Conservation (phyloP, 257 asterid species). For the Fraxinus anomala region DNA sequence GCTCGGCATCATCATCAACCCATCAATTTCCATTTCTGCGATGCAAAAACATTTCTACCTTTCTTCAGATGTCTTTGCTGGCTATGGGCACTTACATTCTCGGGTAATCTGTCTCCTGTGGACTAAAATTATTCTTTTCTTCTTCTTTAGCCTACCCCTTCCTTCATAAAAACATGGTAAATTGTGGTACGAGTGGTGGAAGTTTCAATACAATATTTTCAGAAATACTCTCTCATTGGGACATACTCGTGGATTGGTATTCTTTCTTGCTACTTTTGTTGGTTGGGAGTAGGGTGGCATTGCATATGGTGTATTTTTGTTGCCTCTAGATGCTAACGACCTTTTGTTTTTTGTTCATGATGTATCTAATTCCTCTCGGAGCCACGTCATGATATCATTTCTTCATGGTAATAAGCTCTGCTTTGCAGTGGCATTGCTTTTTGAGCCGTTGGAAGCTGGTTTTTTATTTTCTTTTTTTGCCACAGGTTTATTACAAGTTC, state of each 20-base stretch:
- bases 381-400: neutral
- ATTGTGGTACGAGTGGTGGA: neutral
- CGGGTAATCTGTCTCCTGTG: neutral
- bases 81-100: neutral
- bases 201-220: neutral
- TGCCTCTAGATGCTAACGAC: neutral
- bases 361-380: neutral
- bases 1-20: neutral
- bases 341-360: neutral
- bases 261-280: neutral
- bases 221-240: neutral
- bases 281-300: neutral
- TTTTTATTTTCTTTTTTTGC: neutral
- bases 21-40: neutral
- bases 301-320: neutral
- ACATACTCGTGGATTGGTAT: neutral
- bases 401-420: neutral
- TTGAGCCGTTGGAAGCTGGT: slow-evolving; percentile 20
- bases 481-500: slow-evolving; percentile 88
- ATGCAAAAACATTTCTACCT: neutral
- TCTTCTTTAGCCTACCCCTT: neutral
- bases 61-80: neutral
- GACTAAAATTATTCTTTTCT: neutral
- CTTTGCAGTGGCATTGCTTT: slow-evolving; percentile 13
- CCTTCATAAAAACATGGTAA: neutral